phyloP scores from a whole-genome alignment of 495 filamentous ascomycete genomes.

The Xylaria longipes region DNA sequence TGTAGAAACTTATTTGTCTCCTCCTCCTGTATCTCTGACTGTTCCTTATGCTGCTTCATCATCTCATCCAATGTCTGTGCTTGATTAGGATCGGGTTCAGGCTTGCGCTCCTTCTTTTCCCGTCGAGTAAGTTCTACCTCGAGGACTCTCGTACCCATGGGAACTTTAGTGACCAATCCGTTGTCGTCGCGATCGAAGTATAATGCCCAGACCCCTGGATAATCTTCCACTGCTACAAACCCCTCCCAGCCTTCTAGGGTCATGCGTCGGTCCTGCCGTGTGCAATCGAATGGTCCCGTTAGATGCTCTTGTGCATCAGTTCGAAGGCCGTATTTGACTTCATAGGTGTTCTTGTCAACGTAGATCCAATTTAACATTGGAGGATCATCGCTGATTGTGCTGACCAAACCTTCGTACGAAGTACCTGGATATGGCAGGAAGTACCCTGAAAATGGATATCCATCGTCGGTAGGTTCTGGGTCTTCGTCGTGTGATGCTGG shows the following conservation, averaged over 20 bases:
- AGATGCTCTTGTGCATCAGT: slow-evolving; percentile 55
- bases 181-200: slow-evolving; percentile 55
- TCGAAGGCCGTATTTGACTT: slow-evolving; percentile 61
- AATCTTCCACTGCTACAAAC: slow-evolving; percentile 52
- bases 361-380: slow-evolving; percentile 71
- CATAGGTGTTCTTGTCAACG: slow-evolving; percentile 61
- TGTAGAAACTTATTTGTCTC: slow-evolving; percentile 32
- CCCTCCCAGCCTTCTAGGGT: slow-evolving; percentile 58
- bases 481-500: slow-evolving; percentile 31
- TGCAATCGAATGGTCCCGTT: slow-evolving; percentile 64
- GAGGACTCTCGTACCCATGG: slow-evolving; percentile 40
- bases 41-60: slow-evolving; percentile 40
- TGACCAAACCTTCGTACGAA: slow-evolving; percentile 62
- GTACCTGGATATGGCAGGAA: slow-evolving; percentile 66
- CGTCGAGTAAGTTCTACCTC: slow-evolving; percentile 48
- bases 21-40: slow-evolving; percentile 32
- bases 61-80: slow-evolving; percentile 38
- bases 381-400: slow-evolving; percentile 62
- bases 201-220: slow-evolving; percentile 48
- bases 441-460: slow-evolving; percentile 62
- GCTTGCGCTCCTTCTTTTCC: slow-evolving; percentile 47
- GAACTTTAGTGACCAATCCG: slow-evolving; percentile 46
- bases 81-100: slow-evolving; percentile 34
- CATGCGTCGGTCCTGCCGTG: slow-evolving; percentile 59
- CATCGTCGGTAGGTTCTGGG: slow-evolving; percentile 25